These are phyloP conservation scores for Colletotrichum scovillei DNA, from an alignment of 2,329 filamentous ascomycete species.

Conservation along the genomic window DNA sequence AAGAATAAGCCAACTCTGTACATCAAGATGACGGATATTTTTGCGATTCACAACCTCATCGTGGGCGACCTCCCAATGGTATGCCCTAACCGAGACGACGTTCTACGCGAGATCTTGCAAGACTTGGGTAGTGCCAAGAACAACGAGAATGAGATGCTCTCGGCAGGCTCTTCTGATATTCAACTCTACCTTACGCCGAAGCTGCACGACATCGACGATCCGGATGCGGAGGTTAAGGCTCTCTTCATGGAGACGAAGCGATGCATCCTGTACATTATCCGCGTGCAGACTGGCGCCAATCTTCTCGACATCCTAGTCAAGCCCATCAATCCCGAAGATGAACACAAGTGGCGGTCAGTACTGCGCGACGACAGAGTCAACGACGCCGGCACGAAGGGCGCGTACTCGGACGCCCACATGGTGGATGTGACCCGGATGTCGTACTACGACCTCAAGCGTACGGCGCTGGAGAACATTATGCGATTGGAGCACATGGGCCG, in stretches of 20 bases:
- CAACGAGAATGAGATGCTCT: constrained; percentile 93
- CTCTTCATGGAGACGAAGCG: constrained; percentile 99
- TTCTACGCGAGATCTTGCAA: constrained; percentile 89
- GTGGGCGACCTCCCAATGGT: constrained; percentile 81
- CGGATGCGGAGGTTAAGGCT: constrained; percentile 90
- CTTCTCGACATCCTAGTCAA: constrained; percentile 97
- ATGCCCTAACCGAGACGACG: constrained; percentile 84
- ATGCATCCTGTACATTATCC: constrained; percentile 96
- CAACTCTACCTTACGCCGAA: constrained; percentile 91
- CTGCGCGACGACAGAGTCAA: constrained; percentile 83
- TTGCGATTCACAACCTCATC: constrained; percentile 92
- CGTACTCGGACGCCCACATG: constrained; percentile 91
- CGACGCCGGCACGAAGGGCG: constrained; percentile 77
- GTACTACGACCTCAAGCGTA: constrained; percentile 93
- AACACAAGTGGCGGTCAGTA: constrained; percentile 85
- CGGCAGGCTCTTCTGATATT: constrained; percentile 88
- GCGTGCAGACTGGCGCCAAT: constrained; percentile 90
- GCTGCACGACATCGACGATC: constrained; percentile 90
- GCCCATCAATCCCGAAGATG: constrained; percentile 87
- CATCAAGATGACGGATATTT: constrained; percentile 98
- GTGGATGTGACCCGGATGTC: constrained; percentile 90
- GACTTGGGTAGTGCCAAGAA: constrained; percentile 96
- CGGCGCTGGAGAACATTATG: constrained; percentile 93
- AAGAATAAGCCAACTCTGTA: constrained; percentile 98
- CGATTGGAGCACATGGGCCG: constrained; percentile 87